A percentile compares a stretch with the other conserved stretches of the same genome.
Evolutionary conservation across 2,329 filamentous ascomycete genomes (phyloP).

Genomic region (Karstenula rhodostoma): DNA sequence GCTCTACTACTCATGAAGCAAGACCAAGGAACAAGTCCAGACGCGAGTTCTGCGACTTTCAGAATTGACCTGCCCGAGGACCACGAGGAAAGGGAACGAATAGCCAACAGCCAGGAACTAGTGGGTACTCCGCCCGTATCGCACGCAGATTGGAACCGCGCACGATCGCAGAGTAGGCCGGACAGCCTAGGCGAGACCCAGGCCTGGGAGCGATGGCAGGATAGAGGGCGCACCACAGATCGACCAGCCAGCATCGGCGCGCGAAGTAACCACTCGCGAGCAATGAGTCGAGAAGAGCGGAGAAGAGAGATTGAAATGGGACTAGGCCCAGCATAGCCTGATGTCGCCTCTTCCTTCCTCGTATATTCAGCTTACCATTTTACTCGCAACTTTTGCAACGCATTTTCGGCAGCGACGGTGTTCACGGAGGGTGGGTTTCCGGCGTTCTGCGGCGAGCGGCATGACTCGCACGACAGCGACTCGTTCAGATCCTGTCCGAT

Average conservation of each 20-base stretch:
- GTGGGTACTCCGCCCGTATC: slow-evolving; percentile 38
- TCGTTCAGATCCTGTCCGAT: background rate
- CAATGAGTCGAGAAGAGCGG: slow-evolving; percentile 49
- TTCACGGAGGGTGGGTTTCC: slow-evolving; percentile 14
- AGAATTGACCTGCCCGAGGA: slow-evolving; percentile 51
- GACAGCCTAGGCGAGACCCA: slow-evolving; percentile 40
- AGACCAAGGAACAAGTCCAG: slow-evolving; percentile 42
- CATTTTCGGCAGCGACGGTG: slow-evolving; percentile 22
- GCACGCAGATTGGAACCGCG: slow-evolving; percentile 33
- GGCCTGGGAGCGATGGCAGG: slow-evolving; percentile 40
- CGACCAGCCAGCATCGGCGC: slow-evolving; percentile 36
- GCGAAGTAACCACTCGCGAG: slow-evolving; percentile 42
- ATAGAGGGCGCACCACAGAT: slow-evolving; percentile 38
- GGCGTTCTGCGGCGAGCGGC: slow-evolving; percentile 6
- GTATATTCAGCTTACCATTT: background rate
- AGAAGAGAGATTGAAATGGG: slow-evolving; percentile 54
- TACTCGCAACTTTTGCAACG: slow-evolving; percentile 4
- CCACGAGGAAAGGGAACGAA: slow-evolving; percentile 34
- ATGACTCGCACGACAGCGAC: slow-evolving; percentile 1
- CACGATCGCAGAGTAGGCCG: slow-evolving; percentile 34
- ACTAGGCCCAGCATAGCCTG: slow-evolving; percentile 2
- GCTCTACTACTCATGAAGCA: slow-evolving; percentile 54
- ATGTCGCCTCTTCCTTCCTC: background rate
- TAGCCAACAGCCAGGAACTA: slow-evolving; percentile 40
- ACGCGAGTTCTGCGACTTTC: slow-evolving; percentile 53